Evolutionary conservation across 2,329 filamentous ascomycete species (phyloP).

Genomic region (Epichloe glyceriae): DNA sequence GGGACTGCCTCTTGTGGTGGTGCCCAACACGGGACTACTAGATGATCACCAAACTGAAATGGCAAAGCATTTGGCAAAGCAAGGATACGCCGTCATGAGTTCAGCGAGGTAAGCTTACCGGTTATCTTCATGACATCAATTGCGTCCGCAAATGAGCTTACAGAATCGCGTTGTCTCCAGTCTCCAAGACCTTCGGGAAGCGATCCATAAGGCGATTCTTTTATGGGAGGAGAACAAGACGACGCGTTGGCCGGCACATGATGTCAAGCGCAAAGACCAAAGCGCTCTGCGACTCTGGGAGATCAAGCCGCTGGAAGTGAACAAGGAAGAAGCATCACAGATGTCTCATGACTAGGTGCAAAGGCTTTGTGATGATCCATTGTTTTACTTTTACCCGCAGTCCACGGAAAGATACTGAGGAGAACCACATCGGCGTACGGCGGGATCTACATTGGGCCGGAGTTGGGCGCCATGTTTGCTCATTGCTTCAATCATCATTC

Average conservation of each 20-base stretch:
- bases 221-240: slow-evolving; percentile 23
- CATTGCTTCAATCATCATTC: not conserved
- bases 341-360: slow-evolving; percentile 27
- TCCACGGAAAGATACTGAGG: not conserved
- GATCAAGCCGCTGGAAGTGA: slow-evolving; percentile 19
- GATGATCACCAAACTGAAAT: slow-evolving; percentile 89
- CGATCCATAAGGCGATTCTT: slow-evolving; percentile 24
- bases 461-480: not conserved
- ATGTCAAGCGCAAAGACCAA: slow-evolving; percentile 6
- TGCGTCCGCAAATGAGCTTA: not conserved
- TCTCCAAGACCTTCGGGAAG: slow-evolving; percentile 20
- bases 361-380: slow-evolving; percentile 7
- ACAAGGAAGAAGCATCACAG: slow-evolving; percentile 22
- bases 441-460: not conserved
- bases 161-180: slow-evolving; percentile 9
- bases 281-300: slow-evolving; percentile 21
- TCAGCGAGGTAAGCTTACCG: slow-evolving; percentile 39
- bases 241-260: slow-evolving; percentile 21
- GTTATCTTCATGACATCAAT: not conserved
- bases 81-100: slow-evolving; percentile 67
- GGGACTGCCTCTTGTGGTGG: slow-evolving; percentile 68
- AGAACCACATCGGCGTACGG: not conserved
- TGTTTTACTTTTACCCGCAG: not conserved
- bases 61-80: slow-evolving; percentile 58
- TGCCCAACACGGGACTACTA: slow-evolving; percentile 70